Percentiles rank a stretch among this genome's conserved stretches.
These are phyloP conservation scores for Fusarium pseudocircinatum DNA, from an alignment of 2,329 filamentous ascomycete species.

Conservation along the genomic window DNA sequence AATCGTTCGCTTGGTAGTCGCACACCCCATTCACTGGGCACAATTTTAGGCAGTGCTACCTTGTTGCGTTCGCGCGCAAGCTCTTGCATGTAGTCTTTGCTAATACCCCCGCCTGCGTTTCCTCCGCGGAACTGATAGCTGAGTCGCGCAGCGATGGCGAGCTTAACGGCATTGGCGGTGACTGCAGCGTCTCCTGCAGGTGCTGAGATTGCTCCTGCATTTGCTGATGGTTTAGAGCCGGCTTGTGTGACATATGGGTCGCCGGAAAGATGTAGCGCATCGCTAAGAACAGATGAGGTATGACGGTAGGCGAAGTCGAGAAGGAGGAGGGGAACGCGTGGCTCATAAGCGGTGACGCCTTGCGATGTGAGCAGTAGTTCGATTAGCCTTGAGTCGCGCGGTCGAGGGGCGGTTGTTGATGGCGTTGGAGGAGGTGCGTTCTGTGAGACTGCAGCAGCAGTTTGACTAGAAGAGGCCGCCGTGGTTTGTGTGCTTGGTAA, in stretches of 20 bases:
- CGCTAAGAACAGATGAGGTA: constrained; percentile 75
- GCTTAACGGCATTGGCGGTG: constrained; percentile 72
- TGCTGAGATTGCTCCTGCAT: constrained; percentile 59
- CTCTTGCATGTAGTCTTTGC: constrained; percentile 81
- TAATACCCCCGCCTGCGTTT: constrained; percentile 62
- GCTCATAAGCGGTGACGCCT: constrained; percentile 82
- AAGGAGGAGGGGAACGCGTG: constrained; percentile 82
- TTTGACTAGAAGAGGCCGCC: constrained; percentile 41
- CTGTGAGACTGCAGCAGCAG: constrained; percentile 35
- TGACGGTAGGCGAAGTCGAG: constrained; percentile 90
- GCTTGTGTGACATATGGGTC: constrained; percentile 73
- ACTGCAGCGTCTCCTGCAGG: constrained; percentile 66
- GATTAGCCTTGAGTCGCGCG: constrained; percentile 81
- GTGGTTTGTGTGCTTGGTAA: constrained; percentile 50
- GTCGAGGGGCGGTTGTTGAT: constrained; percentile 62
- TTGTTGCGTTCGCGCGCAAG: constrained; percentile 77
- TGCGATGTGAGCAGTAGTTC: constrained; percentile 83
- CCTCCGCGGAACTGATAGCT: constrained; percentile 74
- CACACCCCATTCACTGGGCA: constrained; percentile 73
- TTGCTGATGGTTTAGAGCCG: constrained; percentile 60
- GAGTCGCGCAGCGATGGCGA: constrained; percentile 76
- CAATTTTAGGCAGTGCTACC: constrained; percentile 69
- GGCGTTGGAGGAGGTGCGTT: constrained; percentile 44
- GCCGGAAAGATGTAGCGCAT: constrained; percentile 73
- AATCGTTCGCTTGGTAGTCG: constrained; percentile 74